Evolutionary conservation across 2,329 filamentous ascomycete genomes (phyloP), one percentile per base, ranked within the genome.

Genomic region (Colletotrichum simmondsii): DNA sequence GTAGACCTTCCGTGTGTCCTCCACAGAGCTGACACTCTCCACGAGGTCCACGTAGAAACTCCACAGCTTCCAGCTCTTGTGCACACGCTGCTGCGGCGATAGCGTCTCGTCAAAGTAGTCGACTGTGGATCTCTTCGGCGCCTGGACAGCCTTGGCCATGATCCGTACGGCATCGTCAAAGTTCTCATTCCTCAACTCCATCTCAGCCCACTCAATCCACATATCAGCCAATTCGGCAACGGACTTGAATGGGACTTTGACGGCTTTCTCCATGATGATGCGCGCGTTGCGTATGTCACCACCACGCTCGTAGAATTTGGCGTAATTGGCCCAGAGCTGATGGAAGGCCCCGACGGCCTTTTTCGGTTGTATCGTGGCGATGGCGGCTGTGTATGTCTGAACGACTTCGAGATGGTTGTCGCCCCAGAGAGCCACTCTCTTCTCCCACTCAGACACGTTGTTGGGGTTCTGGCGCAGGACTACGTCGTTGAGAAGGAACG

Each of bases 21-120:
- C 95, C 19, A 99, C 84, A 0, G 93, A 94, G 74, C 94, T 93
- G 37, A 98, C 95, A 81, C 95, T 98, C 82, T 99, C 97, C 3
- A 99, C 95, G 1, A 99, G 90, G 81, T 99, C 97, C 53, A 99
- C 95, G 78, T 99, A 99, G 86, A 99, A 99, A 83, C 95, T 98
- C 97, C 97, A 99, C 12, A 99, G 85, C 82, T 98, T 99, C 97
- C 97, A 99, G 80, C 95, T 98, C 87, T 99, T 99, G 85, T 99
- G 97, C 3, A 99, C 94, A 75, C 97, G 91, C 85, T 98, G 97
- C 81, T 99, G 97, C 4, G 97, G 96, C 2, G 95, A 95, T 7
- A 99, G 86, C 0, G 91, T 95, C 81, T 99, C 97, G 81, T 99
- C 97, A 79, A 98, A 99, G 81, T 98, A 99, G 85, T 99, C 97